Evolutionary conservation across 164 flowering plant species (phyloP).

Genomic region (Liriodendron chinense): DNA sequence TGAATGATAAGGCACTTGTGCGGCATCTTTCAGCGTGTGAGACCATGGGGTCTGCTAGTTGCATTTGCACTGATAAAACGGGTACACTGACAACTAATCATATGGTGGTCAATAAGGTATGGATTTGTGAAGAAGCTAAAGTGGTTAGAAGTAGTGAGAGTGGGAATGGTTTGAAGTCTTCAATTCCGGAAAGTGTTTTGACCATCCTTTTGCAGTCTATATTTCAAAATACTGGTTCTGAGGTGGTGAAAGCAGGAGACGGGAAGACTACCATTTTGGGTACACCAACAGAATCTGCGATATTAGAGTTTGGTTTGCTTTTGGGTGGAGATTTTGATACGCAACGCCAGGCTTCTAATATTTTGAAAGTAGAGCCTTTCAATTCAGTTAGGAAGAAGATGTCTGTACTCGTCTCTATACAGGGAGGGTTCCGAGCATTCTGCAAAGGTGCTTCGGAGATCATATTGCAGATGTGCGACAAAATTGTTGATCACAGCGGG

Average conservation of each 20-base stretch:
- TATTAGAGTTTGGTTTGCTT: constrained; percentile 63
- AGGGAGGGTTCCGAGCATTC: constrained; percentile 47
- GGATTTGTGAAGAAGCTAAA: constrained; percentile 29
- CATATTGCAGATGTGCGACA: constrained; percentile 44
- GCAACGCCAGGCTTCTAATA: constrained; percentile 27
- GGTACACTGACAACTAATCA: constrained; percentile 58
- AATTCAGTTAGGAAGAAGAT: constrained; percentile 74
- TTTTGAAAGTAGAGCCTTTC: constrained; percentile 70
- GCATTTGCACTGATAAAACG: constrained; percentile 58
- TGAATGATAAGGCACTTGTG: constrained; percentile 46
- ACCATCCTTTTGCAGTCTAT: constrained; percentile 36
- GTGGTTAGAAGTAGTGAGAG: constrained; percentile 15
- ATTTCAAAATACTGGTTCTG: constrained; percentile 48
- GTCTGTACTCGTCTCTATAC: constrained; percentile 62
- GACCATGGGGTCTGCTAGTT: constrained; percentile 56
- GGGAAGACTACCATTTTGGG: constrained; percentile 55
- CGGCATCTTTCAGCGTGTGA: constrained; percentile 56
- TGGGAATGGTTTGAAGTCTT: constrained; percentile 12
- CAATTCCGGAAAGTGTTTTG: constrained; percentile 21
- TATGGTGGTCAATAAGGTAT: constrained; percentile 41
- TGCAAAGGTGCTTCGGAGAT: constrained; percentile 92
- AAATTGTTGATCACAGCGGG: constrained; percentile 28
- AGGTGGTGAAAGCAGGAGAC: constrained; percentile 53
- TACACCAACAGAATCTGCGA: constrained; percentile 74
- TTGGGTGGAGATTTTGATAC: constrained; percentile 53